Base-by-base conservation (phyloP, 2,329 filamentous ascomycete species). In the Hirsutella rhossiliensis region DNA sequence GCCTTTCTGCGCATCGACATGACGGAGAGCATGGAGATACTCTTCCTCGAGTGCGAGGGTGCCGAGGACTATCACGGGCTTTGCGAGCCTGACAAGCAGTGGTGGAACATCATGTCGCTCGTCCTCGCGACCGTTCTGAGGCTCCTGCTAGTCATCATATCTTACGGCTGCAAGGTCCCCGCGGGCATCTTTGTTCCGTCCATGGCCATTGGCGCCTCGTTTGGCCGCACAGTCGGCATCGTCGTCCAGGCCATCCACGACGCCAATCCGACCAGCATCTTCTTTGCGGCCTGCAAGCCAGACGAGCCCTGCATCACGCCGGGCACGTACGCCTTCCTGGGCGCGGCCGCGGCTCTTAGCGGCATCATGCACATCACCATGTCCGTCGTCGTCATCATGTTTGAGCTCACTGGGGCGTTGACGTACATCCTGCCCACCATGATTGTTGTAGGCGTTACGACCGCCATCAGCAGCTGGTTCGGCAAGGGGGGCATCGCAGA, bases 311-410 rank as follows among this genome's bases (percentile, higher is more conserved):
- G 92, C 61, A 97, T 98, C 54, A 98, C 92, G 1, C 92, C 92
- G 0, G 92, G 92, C 11, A 97, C 92, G 1, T 98, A 98, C 58
- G 92, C 92, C 7, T 94, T 98, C 53, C 73, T 98, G 0, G 92
- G 92, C 37, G 92, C 92, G 5, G 92, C 82, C 0, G 90, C 92
- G 2, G 87, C 92, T 0, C 71, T 98, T 20, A 90, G 85, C 60
- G 92, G 92, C 11, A 96, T 97, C 57, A 98, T 97, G 90, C 92
- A 97, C 62, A 85, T 98, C 49, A 96, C 90, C 0, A 81, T 98
- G 15, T 94, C 89, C 0, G 88, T 98, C 11, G 90, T 96, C 2
- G 92, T 98, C 56, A 98, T 98, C 62, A 97, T 98, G 92, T 97
- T 97, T 57, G 92, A 98, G 64, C 75, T 98, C 41, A 98, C 92